Evolutionary conservation across 2,329 filamentous ascomycete species (phyloP), one percentile per base, ranked within the genome.

Genomic region (Colletotrichum chrysophilum): DNA sequence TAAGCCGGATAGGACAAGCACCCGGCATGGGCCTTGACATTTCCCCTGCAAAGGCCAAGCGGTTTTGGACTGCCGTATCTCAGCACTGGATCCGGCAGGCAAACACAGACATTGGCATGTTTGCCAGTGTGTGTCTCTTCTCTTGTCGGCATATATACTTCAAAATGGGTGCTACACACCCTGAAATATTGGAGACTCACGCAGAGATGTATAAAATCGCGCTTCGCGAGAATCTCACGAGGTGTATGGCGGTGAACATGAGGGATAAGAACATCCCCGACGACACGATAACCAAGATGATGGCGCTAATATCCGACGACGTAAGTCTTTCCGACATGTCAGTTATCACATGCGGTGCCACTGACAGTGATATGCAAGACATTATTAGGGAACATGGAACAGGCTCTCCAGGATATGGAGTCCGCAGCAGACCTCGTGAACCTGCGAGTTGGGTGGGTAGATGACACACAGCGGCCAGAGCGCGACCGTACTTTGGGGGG

Each of bases 271-370:
- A 55, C 14, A 60, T 76, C 16, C 78, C 76, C 43, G 77, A 80
- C 12, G 32, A 75, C 12, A 80, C 79, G 7, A 78, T 80, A 16
- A 76, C 78, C 2, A 78, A 80, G 52, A 78, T 72, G 9, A 55
- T 79, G n/a, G 75, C 66, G 43, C 52, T 78, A 16, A 72, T 76
- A n/a, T 78, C 77, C 5, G 77, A 78, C 30, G 62, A 73, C 28
- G 76, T 76, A 38, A 71, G 65, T 36, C 61, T 43, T 36, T 16
- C 34, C 32, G n/a, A 18, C 21, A 5, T 26, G 34, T 18, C 30
- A 30, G 16, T 13, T 34, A 21, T 34, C 58, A n/a, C 24, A n/a
- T 26, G 52, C 26, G 9, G 21, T 36, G n/a, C 14, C 66, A 48
- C 28, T 70, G 10, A 64, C 55, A n/a, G 18, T 9, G 6, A n/a